A percentile compares a stretch with the other conserved stretches of the same genome.
These are phyloP conservation scores for Lumnitzera racemosa DNA, from an alignment of 345 rosid species.

Conservation along the genomic window DNA sequence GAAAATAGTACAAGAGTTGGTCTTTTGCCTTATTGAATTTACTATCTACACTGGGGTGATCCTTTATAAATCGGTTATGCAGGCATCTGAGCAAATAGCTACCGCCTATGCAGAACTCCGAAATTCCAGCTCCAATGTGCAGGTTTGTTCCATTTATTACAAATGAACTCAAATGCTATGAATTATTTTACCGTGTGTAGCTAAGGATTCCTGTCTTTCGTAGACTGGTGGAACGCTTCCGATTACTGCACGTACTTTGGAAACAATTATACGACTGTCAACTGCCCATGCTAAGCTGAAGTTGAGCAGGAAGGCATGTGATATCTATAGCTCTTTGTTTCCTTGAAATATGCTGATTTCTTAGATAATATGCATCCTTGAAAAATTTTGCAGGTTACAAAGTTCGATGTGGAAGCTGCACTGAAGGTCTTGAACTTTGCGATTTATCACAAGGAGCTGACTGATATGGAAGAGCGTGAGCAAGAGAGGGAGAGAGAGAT, in stretches of 20 bases:
- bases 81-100: constrained; percentile 94
- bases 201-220: constrained; percentile 17
- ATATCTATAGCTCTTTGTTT: neutral
- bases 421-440: constrained; percentile 86
- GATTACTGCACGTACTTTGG: constrained; percentile 93
- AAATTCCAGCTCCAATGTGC: constrained; percentile 53
- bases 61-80: constrained; percentile 9
- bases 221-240: constrained; percentile 99
- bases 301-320: constrained; percentile 71
- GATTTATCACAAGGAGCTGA: constrained; percentile 88
- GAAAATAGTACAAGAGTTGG: too few species aligned
- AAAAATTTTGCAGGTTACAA: constrained; percentile 42
- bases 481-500: constrained; percentile 66
- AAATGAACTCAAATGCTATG: neutral
- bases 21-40: too few species aligned
- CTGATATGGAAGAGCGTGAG: constrained; percentile 96
- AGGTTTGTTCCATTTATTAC: constrained; percentile 5
- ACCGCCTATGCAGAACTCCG: constrained; percentile 93
- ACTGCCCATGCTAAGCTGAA: constrained; percentile 97
- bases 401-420: constrained; percentile 86
- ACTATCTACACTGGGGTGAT: neutral
- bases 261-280: constrained; percentile 94
- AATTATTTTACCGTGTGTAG: constrained; percentile 1
- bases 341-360: neutral
- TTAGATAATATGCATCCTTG: constrained; percentile 8